Base-by-base conservation (phyloP, 345 rosid genomes). In the Abelmoschus esculentus region DNA sequence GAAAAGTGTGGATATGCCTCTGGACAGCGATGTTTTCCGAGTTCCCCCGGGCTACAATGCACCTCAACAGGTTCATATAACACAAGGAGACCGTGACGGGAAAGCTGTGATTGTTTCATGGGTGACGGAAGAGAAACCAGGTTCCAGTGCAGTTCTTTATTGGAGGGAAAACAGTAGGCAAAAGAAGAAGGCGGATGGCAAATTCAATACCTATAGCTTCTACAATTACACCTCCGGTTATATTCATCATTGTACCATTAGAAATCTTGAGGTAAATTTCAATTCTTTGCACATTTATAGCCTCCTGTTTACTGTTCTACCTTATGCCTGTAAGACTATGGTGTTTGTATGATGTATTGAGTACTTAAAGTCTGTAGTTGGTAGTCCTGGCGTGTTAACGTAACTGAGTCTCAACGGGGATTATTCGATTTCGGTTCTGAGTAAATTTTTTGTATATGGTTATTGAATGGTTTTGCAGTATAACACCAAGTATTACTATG, bases 81-180 rank as follows among this genome's bases (percentile, higher is more conserved):
- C 97, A 66, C 98, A 89, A 87, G 98, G 97, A 70, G 96, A 93
- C 82, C 84, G 69, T 29, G 91, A 74, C 40, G 98, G 97, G 5
- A 86, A 79, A 71, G 95, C 84, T 68, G 79, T 93, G 81, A 90
- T 89, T 69, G 83, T 90, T 49, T 93, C 98, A 58, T 93, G 98
- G 98, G 93, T 93, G 73, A 93, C 97, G 9, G 69, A 61, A 73
- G 84, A 83, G 57, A 86, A 85, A 38, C 78, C 87, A 11, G 91
- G 92, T 64, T 84, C 96, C 13, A 82, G 70, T 49, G 64, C 13
- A 17, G 96, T 93, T 66, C 14, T 75, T 74, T 93, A 93, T 67
- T 93, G 98, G 98, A 80, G 80, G 47, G 70, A 90, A 44, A 73
- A 76, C 40, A 76, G 80, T 74, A 36, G 75, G 26, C 32, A 66